These are phyloP conservation scores for Histomonas meleagridis DNA, from an alignment of 208 protist genomes.

Conservation along the genomic window DNA sequence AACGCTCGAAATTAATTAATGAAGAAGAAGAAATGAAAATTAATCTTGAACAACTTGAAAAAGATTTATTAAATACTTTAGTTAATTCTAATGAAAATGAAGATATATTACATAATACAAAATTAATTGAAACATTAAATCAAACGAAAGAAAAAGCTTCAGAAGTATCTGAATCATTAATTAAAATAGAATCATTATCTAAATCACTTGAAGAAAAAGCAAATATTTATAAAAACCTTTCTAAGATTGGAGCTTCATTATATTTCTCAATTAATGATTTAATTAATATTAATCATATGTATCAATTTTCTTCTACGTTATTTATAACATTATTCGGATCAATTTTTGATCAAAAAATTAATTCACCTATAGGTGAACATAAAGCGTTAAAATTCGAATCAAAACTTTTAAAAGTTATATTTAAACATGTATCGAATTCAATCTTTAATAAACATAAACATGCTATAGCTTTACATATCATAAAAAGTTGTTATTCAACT, in stretches of 20 bases:
- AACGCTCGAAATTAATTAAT: conserved; percentile 71
- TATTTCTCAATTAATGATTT: conserved; percentile 78
- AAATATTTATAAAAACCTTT: conserved; percentile 78
- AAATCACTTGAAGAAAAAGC: conserved; percentile 73
- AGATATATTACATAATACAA: conserved; percentile 25
- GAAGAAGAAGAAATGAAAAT: conserved; percentile 84
- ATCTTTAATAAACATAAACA: background rate
- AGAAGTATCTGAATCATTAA: conserved; percentile 67
- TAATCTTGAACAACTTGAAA: conserved; percentile 58
- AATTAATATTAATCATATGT: conserved; percentile 79
- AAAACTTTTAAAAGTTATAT: background rate
- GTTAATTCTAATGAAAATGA: background rate
- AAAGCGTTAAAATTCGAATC: background rate
- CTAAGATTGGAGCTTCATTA: conserved; percentile 64
- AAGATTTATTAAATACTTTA: background rate
- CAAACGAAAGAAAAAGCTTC: conserved; percentile 80
- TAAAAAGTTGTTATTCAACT: background rate
- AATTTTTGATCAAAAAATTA: background rate
- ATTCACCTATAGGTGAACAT: background rate
- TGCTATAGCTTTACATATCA: background rate
- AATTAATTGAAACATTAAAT: conserved; percentile 56
- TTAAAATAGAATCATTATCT: conserved; percentile 68
- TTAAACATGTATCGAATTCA: background rate
- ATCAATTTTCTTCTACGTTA: conserved; percentile 76
- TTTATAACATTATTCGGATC: conserved; percentile 65